phyloP scores from a whole-genome alignment of 257 asterid genomes.

The Voacanga thouarsii region DNA sequence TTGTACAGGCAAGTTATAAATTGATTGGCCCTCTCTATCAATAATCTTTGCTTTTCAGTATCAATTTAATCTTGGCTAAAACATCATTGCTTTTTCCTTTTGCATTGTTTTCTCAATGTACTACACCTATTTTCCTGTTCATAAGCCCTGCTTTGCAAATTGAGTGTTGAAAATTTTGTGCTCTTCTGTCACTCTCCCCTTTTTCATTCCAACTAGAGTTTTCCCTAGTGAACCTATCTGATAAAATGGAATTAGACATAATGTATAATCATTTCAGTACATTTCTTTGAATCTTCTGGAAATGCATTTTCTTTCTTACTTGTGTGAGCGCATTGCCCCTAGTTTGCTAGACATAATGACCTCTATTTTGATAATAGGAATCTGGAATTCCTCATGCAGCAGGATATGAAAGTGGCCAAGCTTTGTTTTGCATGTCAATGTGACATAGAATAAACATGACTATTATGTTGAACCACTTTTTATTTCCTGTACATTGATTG shows the following conservation, averaged over 20 bases:
- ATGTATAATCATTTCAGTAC: background rate
- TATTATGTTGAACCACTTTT: background rate
- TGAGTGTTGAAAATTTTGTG: background rate
- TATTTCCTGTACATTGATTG: background rate
- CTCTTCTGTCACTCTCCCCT: background rate
- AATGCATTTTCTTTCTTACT: background rate
- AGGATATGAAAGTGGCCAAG: background rate
- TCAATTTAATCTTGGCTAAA: constrained; percentile 1
- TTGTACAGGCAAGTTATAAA: constrained; percentile 75
- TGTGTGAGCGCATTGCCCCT: background rate
- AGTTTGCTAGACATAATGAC: background rate
- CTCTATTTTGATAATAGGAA: too few species aligned
- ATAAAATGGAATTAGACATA: background rate
- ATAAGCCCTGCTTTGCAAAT: too few species aligned
- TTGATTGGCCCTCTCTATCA: constrained; percentile 3
- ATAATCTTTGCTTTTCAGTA: constrained; percentile 1
- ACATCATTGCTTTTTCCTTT: background rate
- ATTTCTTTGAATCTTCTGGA: background rate
- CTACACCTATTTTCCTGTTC: background rate
- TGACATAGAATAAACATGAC: background rate
- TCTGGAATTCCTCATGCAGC: background rate
- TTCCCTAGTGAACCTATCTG: background rate
- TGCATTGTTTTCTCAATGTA: background rate
- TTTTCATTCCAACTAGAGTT: background rate
- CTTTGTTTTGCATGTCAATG: background rate